Evolutionary conservation across 23 red algal genomes (phyloP).

Genomic region (Chondrus crispus): DNA sequence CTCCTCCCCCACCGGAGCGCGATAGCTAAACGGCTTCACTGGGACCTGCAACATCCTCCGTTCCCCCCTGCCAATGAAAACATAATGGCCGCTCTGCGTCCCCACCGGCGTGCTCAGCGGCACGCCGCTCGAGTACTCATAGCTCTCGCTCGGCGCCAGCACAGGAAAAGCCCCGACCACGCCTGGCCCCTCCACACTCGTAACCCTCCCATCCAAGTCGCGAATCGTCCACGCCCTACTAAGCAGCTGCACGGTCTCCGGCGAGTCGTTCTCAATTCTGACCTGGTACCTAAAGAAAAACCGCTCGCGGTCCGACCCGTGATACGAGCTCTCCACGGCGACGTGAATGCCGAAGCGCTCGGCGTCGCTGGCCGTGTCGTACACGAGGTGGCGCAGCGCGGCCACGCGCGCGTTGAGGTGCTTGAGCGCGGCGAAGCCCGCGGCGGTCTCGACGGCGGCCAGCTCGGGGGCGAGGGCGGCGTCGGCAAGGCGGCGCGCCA

Average conservation of each 20-base stretch:
- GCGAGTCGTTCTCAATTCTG: background rate
- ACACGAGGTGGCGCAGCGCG: background rate
- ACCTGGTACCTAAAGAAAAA: constrained; percentile 36
- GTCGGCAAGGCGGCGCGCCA: background rate
- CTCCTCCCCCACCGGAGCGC: background rate
- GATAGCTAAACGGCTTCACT: background rate
- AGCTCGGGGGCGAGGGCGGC: background rate
- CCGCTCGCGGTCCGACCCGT: constrained; percentile 4
- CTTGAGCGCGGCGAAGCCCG: background rate
- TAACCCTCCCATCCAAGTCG: constrained; percentile 30
- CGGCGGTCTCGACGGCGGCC: background rate
- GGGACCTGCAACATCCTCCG: background rate
- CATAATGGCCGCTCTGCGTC: background rate
- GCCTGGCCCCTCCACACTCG: constrained; percentile 23
- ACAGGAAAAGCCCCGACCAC: constrained; percentile 26
- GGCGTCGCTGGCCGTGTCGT: background rate
- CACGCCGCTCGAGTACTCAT: constrained; percentile 28
- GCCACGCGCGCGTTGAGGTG: background rate
- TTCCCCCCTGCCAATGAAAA: background rate
- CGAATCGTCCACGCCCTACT: constrained; percentile 13
- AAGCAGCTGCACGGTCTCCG: background rate
- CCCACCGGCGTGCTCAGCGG: constrained; percentile 14
- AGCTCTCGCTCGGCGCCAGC: background rate
- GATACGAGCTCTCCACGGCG: background rate
- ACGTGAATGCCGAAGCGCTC: constrained; percentile 29